A percentile compares a stretch with the other conserved stretches of the same genome.
Evolutionary conservation across 2,329 filamentous ascomycete genomes (phyloP).

Genomic region (Aureobasidium namibiae): DNA sequence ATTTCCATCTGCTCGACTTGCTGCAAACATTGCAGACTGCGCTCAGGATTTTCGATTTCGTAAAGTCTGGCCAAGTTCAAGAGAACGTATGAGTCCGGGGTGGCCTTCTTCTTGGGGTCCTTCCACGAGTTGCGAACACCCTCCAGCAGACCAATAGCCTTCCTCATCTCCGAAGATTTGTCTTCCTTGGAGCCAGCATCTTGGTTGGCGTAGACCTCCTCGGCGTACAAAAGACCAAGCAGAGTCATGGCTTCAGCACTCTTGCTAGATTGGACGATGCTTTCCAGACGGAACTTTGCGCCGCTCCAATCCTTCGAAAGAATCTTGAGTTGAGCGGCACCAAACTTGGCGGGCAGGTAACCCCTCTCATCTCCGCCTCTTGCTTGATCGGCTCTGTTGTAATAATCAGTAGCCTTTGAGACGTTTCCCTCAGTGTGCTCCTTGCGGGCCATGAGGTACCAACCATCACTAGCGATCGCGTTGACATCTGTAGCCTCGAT

Average conservation of each 20-base stretch:
- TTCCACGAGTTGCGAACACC: slow-evolving; percentile 82
- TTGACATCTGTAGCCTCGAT: slow-evolving; percentile 96
- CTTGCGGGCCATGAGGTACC: slow-evolving; percentile 89
- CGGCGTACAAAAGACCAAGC: slow-evolving; percentile 83
- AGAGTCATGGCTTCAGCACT: slow-evolving; percentile 84
- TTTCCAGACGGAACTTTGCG: slow-evolving; percentile 87
- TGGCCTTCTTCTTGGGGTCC: slow-evolving; percentile 75
- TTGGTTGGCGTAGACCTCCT: slow-evolving; percentile 82
- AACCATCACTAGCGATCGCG: slow-evolving; percentile 92
- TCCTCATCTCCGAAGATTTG: slow-evolving; percentile 74
- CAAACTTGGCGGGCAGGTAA: slow-evolving; percentile 90
- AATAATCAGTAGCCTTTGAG: slow-evolving; percentile 73
- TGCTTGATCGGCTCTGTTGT: slow-evolving; percentile 82
- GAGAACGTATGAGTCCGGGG: slow-evolving; percentile 76
- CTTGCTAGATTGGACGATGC: slow-evolving; percentile 81
- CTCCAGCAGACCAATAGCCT: slow-evolving; percentile 79
- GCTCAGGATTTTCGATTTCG: slow-evolving; percentile 76
- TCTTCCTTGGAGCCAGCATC: slow-evolving; percentile 70
- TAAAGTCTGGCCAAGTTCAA: slow-evolving; percentile 89
- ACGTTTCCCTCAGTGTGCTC: slow-evolving; percentile 75
- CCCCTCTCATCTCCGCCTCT: slow-evolving; percentile 85
- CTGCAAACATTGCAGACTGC: slow-evolving; percentile 81
- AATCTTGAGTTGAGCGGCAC: slow-evolving; percentile 80
- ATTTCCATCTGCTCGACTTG: slow-evolving; percentile 89
- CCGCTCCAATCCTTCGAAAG: slow-evolving; percentile 77